These are phyloP conservation scores for Endogone sp. DNA, from an alignment of 192 early-diverging fungal genomes.

Conservation along the genomic window DNA sequence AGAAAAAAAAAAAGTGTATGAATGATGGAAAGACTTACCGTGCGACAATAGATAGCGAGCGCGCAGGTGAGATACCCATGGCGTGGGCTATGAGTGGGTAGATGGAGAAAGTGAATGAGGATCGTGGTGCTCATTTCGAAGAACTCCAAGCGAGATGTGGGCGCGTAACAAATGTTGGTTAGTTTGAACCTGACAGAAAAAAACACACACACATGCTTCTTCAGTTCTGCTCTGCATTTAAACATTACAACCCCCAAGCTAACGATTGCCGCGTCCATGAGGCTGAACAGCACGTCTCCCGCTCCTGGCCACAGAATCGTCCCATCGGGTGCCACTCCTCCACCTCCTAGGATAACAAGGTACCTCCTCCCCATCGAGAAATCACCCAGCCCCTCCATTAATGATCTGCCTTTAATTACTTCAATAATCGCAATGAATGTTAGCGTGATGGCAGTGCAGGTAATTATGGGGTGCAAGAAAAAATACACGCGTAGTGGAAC, in stretches of 20 bases:
- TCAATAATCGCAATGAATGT: constrained; percentile 10
- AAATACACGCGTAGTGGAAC: constrained; percentile 1
- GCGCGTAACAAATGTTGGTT: too few species aligned
- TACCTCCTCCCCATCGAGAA: constrained; percentile 8
- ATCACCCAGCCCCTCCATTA: background rate
- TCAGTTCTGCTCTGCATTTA: constrained; percentile 3
- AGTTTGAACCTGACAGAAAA: too few species aligned
- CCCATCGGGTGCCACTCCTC: background rate
- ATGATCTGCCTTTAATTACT: background rate
- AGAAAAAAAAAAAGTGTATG: too few species aligned
- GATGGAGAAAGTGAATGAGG: too few species aligned
- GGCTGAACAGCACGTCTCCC: constrained; percentile 14
- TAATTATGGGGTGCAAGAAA: constrained; percentile 15
- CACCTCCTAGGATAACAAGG: background rate
- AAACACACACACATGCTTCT: constrained; percentile 1
- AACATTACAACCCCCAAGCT: constrained; percentile 14
- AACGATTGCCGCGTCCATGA: constrained; percentile 17
- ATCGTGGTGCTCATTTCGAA: too few species aligned
- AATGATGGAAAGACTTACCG: too few species aligned
- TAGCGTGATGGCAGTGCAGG: constrained; percentile 7
- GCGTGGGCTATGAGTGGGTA: too few species aligned
- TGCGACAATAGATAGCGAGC: too few species aligned
- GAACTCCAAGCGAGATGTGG: too few species aligned
- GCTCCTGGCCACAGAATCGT: constrained; percentile 20
- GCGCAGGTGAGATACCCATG: too few species aligned